Base-by-base conservation (phyloP, 768 basidiomycete genomes). In the Trametes cubensis region DNA sequence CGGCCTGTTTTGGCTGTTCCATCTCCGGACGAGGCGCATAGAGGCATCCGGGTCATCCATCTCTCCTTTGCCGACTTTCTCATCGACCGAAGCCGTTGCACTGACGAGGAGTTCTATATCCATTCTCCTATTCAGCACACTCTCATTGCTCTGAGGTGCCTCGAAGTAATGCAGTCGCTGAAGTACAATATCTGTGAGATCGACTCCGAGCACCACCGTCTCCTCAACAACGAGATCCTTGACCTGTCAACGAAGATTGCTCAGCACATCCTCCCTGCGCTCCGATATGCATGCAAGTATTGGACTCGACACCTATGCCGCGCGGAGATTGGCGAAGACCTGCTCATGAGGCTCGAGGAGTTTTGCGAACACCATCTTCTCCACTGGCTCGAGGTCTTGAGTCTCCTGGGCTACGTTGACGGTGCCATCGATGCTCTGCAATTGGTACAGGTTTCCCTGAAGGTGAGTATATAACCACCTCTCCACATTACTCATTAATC, bases 41-140 rank as follows among this genome's bases (percentile, higher is more conserved):
- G 20, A 46, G 26, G 23, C 21, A 65, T 70, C 50, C 60, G 58
- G 2, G 40, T 64, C 1, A 49, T 66, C 13, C 69, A 70, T 46
- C 60, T 62, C 4, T 70, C 69, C 2, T 70, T 70, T 20, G 48
- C 55, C 23, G 68, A 71, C 52, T 71, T 69, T 41, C 58, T 71
- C 45, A 51, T 48, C 6, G 52, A 58, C 26, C 47, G 25, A 1
- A n/a, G 4, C 13, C 63, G 70, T n/a, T 68, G 69, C 45, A 34
- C 21, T 2, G 53, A 67, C 49, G 21, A 34, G 4, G 23, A 52
- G 0, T 62, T 65, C 28, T 34, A 50, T 18, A 46, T 70, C 0
- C 47, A 61, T 39, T n/a, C 56, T 17, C 15, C 52, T n/a, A 28
- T 11, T 21, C 47, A 58, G 6, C 62, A 63, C 40, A 8, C 47